Evolutionary conservation across 352 stramenopile genomes (phyloP).

Genomic region (Hyaloperonospora brassicae): DNA sequence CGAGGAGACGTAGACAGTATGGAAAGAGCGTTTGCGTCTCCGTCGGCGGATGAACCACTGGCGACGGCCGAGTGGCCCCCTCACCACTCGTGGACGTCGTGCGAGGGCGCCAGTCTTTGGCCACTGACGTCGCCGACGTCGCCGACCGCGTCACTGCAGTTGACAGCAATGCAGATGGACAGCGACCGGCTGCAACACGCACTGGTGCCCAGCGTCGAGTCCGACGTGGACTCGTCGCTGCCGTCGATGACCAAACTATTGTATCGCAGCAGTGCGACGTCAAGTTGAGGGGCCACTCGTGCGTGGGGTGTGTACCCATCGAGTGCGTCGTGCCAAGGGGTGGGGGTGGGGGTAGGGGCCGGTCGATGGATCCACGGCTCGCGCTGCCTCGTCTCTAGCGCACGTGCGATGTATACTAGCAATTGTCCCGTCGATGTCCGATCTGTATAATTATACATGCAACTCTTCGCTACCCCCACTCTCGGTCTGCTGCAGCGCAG

Average conservation of each 20-base stretch:
- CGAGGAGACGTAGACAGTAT: constrained; percentile 7
- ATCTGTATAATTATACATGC: too few relatives aligned
- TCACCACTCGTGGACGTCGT: constrained; percentile 11
- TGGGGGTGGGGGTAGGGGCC: neutral
- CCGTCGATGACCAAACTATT: constrained; percentile 60
- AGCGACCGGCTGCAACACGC: constrained; percentile 2
- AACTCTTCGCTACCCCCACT: too few relatives aligned
- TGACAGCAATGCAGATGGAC: constrained; percentile 15
- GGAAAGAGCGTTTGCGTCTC: too few relatives aligned
- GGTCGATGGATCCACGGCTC: neutral
- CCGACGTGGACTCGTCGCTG: constrained; percentile 42
- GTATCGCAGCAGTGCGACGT: constrained; percentile 24
- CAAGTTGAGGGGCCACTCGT: constrained; percentile 4
- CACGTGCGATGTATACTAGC: too few relatives aligned
- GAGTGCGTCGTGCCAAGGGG: too few relatives aligned
- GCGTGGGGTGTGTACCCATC: too few relatives aligned
- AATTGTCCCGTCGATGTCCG: too few relatives aligned
- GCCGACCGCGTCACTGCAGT: constrained; percentile 11
- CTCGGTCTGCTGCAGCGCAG: too few relatives aligned
- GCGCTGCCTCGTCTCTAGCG: too few relatives aligned
- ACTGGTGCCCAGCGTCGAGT: neutral
- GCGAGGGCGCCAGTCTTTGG: constrained; percentile 21
- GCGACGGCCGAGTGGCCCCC: constrained; percentile 11
- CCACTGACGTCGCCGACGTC: constrained; percentile 17
- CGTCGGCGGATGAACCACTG: too few relatives aligned